Percentiles rank a stretch among this genome's conserved stretches.
Evolutionary conservation across 1,284 basidiomycete genomes (phyloP).

Genomic region (Mycena citricolor): DNA sequence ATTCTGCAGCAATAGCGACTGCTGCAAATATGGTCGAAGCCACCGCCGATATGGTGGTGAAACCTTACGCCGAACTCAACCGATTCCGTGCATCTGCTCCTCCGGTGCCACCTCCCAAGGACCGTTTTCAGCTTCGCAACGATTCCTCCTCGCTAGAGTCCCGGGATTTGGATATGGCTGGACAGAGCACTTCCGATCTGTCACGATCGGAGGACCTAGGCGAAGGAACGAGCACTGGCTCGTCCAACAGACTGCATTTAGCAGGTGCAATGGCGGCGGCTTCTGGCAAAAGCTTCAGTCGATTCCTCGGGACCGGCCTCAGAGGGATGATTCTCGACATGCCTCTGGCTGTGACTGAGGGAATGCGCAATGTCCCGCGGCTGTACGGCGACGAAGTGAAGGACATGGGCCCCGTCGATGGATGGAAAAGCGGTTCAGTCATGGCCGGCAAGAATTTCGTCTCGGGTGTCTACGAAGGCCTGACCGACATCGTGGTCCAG

Average conservation of each 20-base stretch:
- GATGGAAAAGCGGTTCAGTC: slow-evolving; percentile 17
- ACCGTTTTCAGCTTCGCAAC: too few relatives aligned
- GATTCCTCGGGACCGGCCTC: slow-evolving; percentile 1
- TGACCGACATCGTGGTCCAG: slow-evolving; percentile 16
- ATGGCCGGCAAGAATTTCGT: slow-evolving; percentile 19
- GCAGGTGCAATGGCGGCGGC: slow-evolving; percentile 20
- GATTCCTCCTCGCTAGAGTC: background rate
- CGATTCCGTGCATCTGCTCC: background rate
- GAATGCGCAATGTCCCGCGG: slow-evolving; percentile 13
- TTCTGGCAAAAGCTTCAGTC: slow-evolving; percentile 14
- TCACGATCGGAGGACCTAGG: too few relatives aligned
- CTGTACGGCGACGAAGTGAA: slow-evolving; percentile 18
- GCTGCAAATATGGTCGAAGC: slow-evolving; percentile 9
- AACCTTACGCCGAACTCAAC: slow-evolving; percentile 15
- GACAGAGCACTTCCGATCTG: too few relatives aligned
- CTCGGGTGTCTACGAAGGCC: slow-evolving; percentile 6
- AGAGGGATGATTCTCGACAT: slow-evolving; percentile 11
- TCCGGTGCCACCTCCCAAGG: slow-evolving; percentile 6
- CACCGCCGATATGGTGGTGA: slow-evolving; percentile 10
- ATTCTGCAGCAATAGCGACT: slow-evolving; percentile 8
- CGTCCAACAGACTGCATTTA: slow-evolving; percentile 11
- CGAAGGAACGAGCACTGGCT: too few relatives aligned
- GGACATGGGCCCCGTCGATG: slow-evolving; percentile 13
- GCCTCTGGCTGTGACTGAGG: slow-evolving; percentile 19
- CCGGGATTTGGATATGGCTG: too few relatives aligned